Evolutionary conservation across 2,329 filamentous ascomycete species (phyloP).

Genomic region (Fusarium hostae): DNA sequence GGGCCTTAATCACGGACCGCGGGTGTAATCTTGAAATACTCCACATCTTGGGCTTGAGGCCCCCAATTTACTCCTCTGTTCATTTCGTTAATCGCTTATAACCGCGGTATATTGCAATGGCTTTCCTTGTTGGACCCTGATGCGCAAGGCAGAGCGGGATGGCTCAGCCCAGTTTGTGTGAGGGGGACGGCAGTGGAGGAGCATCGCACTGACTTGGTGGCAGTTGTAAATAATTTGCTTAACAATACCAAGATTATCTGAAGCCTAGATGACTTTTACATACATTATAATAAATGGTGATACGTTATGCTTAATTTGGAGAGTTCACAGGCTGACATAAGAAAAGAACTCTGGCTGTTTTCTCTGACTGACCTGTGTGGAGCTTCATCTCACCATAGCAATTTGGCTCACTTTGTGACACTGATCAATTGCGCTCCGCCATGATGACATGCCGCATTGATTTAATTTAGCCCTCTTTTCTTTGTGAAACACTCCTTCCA

Average conservation of each 20-base stretch:
- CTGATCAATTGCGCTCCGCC: neutral
- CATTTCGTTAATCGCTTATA: neutral
- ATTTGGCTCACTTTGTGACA: neutral
- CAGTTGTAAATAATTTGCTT: too few relatives aligned
- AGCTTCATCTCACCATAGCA: neutral
- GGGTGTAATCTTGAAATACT: neutral
- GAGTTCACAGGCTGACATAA: too few relatives aligned
- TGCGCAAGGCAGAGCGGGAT: neutral
- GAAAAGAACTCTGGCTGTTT: too few relatives aligned
- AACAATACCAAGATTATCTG: too few relatives aligned
- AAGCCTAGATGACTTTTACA: too few relatives aligned
- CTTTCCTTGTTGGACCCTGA: neutral
- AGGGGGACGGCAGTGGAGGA: neutral
- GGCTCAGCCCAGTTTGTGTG: neutral
- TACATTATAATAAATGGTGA: too few relatives aligned
- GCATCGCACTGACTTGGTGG: too few relatives aligned
- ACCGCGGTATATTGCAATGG: neutral
- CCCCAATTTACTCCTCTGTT: neutral
- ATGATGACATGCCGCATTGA: neutral
- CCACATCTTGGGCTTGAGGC: neutral
- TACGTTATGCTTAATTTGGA: too few relatives aligned
- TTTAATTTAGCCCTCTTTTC: neutral
- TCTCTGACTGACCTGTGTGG: neutral
- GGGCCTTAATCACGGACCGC: neutral
- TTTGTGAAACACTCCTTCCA: neutral